Evolutionary conservation across 257 asterid genomes (phyloP), one percentile per base, ranked within the genome.

Genomic region (Orobanche coerulescens): DNA sequence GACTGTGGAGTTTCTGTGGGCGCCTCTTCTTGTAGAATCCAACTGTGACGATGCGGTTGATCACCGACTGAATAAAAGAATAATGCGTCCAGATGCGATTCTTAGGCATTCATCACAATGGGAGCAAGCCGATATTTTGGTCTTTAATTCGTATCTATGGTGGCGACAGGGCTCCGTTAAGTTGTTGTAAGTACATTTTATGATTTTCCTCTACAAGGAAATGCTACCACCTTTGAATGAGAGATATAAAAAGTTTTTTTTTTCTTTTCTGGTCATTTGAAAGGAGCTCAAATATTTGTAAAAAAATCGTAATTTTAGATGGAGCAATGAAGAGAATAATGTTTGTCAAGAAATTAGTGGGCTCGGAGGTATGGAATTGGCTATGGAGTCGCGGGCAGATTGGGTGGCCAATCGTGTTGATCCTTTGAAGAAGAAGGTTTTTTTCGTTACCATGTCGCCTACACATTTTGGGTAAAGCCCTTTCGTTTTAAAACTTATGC

Each of bases 391-490:
- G 1, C 88, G 97, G 97, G 95, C 95, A 0, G 76, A 82, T 73
- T 88, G 95, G 98, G 86, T 93, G 37, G 81, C 73, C 22, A 53
- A 73, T 6, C 64, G 75, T 42, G 76, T 82, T 33, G 88, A 93
- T 71, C 84, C 86, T 31, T 43, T 16, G 47, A 84, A 84, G 80
- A 76, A 79, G 77, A 73, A 72, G 75, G 91, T 87, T 31, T 89
- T 89, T 71, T 93, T 88, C 60, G 86, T 89, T 23, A 88, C 98
- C 56, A 89, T 93, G 97, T 93, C 98, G 13, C 98, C 98, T 40
- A 93, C 96, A 16, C 98, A 93, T 84, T 52, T 71, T 36, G 3
- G 28, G 97, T 93, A 82, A 73, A 28, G 82, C 66, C 19, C 54
- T 66, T 43, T 44, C n/a, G n/a, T n/a, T n/a, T n/a, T n/a, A n/a